phyloP scores from a whole-genome alignment of 176 grass and related monocot species.

The Dendrocalamus sinicus region DNA sequence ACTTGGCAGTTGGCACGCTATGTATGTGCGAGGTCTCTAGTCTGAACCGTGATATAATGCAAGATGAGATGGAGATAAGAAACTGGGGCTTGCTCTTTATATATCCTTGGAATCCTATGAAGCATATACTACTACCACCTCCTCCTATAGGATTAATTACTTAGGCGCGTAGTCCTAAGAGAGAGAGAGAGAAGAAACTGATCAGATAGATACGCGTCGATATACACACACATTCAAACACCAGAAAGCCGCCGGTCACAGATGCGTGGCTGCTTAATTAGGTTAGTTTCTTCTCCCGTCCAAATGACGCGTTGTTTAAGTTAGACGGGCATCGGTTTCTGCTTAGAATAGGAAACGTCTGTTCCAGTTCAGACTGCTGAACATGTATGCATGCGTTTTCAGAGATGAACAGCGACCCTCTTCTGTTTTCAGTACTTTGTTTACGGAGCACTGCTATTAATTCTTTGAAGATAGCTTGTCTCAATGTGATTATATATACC shows the following conservation, averaged over 20 bases:
- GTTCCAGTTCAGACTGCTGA: background rate
- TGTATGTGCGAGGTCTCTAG: background rate
- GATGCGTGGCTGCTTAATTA: background rate
- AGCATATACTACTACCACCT: background rate
- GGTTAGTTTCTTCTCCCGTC: no score
- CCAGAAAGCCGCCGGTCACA: background rate
- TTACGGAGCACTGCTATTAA: no score
- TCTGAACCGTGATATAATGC: background rate
- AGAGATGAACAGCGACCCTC: background rate
- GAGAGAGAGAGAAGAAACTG: background rate
- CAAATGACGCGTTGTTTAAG: background rate
- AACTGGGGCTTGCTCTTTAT: background rate
- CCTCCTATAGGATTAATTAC: background rate
- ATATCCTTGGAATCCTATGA: background rate
- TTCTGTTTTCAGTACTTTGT: no score
- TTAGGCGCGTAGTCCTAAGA: slow-evolving; percentile 4
- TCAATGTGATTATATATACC: no score
- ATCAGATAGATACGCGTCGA: background rate
- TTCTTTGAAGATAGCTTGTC: no score
- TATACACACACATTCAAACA: background rate
- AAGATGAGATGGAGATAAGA: background rate
- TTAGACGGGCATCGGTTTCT: slow-evolving; percentile 5
- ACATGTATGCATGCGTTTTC: background rate
- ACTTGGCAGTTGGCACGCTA: background rate
- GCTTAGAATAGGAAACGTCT: no score